Conservation (phyloP, 306 rosid species). For the Herpetospermum pedunculosum region DNA sequence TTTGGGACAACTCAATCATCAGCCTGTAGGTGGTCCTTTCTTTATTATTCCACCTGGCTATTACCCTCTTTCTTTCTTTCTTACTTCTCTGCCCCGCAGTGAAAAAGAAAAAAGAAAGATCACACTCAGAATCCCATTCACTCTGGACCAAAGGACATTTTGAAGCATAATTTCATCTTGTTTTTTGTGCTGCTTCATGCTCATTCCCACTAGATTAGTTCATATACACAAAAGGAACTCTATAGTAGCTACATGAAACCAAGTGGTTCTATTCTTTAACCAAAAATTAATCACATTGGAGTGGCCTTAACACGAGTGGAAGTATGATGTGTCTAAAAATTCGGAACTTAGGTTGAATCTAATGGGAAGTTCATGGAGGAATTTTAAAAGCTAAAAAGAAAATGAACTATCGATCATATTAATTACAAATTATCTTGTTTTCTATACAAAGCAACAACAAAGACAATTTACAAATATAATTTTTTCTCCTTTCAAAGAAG, state of each 20-base stretch:
- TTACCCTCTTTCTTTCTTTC: not conserved
- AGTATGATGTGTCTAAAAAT: not conserved
- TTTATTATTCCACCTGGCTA: slow-evolving; percentile 8
- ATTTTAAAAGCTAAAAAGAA: not conserved
- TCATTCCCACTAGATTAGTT: not conserved
- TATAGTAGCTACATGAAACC: not conserved
- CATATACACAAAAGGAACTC: not conserved
- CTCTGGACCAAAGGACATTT: not conserved
- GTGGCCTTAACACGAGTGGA: not conserved
- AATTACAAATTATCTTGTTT: not conserved
- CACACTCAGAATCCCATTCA: slow-evolving; percentile 4
- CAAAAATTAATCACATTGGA: not conserved
- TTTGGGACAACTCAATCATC: slow-evolving; percentile 7
- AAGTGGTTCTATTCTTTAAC: not conserved
- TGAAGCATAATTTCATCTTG: not conserved
- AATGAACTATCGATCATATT: not conserved
- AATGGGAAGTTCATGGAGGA: not conserved
- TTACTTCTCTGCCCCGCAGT: not conserved
- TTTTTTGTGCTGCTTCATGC: not conserved
- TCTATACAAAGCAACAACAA: not conserved
- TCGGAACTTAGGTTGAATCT: not conserved
- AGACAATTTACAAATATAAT: not conserved
- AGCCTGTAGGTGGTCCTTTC: slow-evolving; percentile 10
- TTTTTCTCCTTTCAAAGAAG: not conserved
- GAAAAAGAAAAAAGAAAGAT: not conserved